Evolutionary conservation across 805 yeast species (phyloP), one percentile per base, ranked within the genome.

Genomic region (Saccharomycopsis sp.): DNA sequence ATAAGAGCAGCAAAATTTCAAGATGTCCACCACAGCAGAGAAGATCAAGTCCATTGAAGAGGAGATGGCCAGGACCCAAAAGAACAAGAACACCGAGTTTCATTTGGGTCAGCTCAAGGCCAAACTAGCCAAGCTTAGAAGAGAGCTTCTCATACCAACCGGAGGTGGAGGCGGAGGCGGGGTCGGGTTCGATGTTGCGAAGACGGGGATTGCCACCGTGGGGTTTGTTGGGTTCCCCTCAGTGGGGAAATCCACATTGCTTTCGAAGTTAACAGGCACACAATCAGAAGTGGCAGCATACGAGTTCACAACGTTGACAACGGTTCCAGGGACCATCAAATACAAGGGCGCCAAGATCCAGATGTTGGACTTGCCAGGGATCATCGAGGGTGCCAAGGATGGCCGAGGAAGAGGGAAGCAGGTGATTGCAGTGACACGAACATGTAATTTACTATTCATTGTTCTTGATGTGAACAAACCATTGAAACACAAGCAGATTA

Each of bases 151-250:
- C 48, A 75, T 83, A 2, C 65, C 79, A 1, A 60, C 76, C 10
- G 75, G 84, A 15, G 69, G 82, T 30, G 73, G 87, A 30, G 96
- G 96, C 26, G 95, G 96, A 45, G 84, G 75, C 16, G 96, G 97
- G 49, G 76, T 73, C 17, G 98, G 98, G 5, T 92, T 92, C 62
- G 99, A 92, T 65, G 97, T 92, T 34, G 95, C 95, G n/a, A 77
- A 96, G 61, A 89, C 96, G 0, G 99, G 99, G 63, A 96, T 85
- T 10, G 96, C 96, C 3, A 77, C 95, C 6, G 94, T 92, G 39
- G 99, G 98, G 7, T 92, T 88, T 58, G 95, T 92, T 33, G 99
- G 99, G 3, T 92, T 92, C 59, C 99, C 99, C 1, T 88, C 97
- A 1, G 98, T 92, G 2, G 73, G 72, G 48, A 83, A 83, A 55